Evolutionary conservation across 2,329 filamentous ascomycete genomes (phyloP).

Genomic region (Diaporthe caulivora): DNA sequence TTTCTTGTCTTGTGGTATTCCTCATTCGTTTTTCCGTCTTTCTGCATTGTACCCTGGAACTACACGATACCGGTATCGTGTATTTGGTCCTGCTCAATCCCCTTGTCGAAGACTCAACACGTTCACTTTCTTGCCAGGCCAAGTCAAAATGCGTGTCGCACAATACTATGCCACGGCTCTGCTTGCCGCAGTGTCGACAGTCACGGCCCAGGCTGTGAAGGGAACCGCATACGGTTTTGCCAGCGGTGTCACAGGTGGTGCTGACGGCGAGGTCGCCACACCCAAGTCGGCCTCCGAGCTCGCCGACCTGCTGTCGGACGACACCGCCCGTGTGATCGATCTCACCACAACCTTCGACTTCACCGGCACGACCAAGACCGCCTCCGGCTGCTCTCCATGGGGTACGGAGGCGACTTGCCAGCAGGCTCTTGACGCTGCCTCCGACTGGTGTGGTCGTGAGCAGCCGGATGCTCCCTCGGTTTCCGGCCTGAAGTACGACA

Average conservation of each 20-base stretch:
- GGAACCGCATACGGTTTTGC: slow-evolving; percentile 57
- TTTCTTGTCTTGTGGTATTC: slow-evolving; percentile 15
- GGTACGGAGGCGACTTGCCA: slow-evolving; percentile 66
- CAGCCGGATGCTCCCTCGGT: slow-evolving; percentile 61
- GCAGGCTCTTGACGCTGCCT: slow-evolving; percentile 69
- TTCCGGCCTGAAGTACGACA: slow-evolving; percentile 59
- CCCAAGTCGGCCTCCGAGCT: slow-evolving; percentile 67
- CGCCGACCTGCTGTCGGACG: slow-evolving; percentile 68
- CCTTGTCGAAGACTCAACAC: slow-evolving; percentile 2
- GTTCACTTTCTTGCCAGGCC: slow-evolving; percentile 16
- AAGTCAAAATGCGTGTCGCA: slow-evolving; percentile 29
- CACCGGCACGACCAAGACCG: slow-evolving; percentile 65
- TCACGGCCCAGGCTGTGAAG: slow-evolving; percentile 46
- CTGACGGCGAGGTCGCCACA: slow-evolving; percentile 63
- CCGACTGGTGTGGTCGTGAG: slow-evolving; percentile 69
- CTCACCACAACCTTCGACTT: slow-evolving; percentile 69
- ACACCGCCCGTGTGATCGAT: slow-evolving; percentile 67
- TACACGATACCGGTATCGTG: slow-evolving; percentile 31
- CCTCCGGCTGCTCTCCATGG: slow-evolving; percentile 69
- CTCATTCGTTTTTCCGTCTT: slow-evolving; percentile 27
- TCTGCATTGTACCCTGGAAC: slow-evolving; percentile 15
- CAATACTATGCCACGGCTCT: slow-evolving; percentile 37
- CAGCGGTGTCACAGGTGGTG: slow-evolving; percentile 70
- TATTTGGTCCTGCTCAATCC: slow-evolving; percentile 14
- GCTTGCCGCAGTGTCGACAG: slow-evolving; percentile 44